Evolutionary conservation across 225 moss, liverwort and hornwort species (phyloP).

Genomic region (Pseudoscleropodium purum): DNA sequence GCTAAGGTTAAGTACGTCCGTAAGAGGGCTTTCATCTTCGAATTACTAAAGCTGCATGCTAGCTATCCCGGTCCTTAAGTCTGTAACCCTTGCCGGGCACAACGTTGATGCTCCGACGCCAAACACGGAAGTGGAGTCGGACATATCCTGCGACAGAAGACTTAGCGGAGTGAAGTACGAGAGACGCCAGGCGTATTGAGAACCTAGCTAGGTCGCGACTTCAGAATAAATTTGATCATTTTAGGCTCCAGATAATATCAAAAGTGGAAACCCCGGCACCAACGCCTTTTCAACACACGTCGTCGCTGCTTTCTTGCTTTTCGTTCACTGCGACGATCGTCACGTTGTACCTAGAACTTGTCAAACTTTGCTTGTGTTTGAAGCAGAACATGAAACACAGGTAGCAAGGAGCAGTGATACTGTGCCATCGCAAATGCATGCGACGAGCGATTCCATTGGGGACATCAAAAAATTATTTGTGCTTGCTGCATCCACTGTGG

Average conservation of each 20-base stretch:
- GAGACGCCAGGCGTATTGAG: background rate
- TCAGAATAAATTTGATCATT: background rate
- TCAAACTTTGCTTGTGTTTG: background rate
- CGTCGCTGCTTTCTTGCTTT: background rate
- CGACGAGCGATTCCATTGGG: background rate
- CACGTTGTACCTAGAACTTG: background rate
- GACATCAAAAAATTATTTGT: background rate
- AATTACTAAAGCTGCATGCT: slow-evolving; percentile 3
- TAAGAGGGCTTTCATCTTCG: background rate
- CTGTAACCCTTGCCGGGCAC: background rate
- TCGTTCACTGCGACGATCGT: background rate
- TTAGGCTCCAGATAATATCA: background rate
- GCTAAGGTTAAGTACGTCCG: background rate
- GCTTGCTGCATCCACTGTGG: background rate
- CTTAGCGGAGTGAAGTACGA: background rate
- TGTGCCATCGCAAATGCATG: background rate
- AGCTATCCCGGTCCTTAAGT: background rate
- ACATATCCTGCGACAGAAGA: background rate
- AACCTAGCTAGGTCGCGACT: background rate
- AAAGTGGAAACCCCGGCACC: background rate
- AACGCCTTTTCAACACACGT: slow-evolving; percentile 1
- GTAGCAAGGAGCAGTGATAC: background rate
- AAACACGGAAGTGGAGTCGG: background rate
- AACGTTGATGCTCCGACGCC: background rate
- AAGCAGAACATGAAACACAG: background rate